Conservation (phyloP, 371 early-diverging fungal genomes). For the Zancudomyces culisetae region DNA sequence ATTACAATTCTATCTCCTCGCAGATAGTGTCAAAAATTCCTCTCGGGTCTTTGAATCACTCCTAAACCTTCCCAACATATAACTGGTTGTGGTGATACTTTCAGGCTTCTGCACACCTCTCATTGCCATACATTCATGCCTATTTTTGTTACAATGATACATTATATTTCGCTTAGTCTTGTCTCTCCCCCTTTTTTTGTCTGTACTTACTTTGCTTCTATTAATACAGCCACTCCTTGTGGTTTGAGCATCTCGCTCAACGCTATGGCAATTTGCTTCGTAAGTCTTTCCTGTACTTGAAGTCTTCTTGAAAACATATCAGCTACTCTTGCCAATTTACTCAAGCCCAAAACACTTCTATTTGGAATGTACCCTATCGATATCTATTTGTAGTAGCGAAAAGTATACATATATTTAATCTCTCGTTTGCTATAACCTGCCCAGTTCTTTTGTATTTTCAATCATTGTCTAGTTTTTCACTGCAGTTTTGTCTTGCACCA, state of each 20-base stretch:
- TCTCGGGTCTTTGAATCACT: constrained; percentile 83
- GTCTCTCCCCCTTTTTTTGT: no score
- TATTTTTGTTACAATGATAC: constrained; percentile 12
- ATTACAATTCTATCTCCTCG: constrained; percentile 19
- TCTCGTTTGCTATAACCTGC: no score
- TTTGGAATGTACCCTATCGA: constrained; percentile 93
- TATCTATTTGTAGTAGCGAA: constrained; percentile 33
- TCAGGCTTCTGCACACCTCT: constrained; percentile 90
- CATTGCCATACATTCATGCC: constrained; percentile 89
- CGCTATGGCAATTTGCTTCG: constrained; percentile 87
- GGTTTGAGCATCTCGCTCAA: constrained; percentile 81
- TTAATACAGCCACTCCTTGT: constrained; percentile 91
- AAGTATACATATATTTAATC: no score
- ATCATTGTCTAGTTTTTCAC: no score
- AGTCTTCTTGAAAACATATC: constrained; percentile 92
- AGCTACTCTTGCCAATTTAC: constrained; percentile 92
- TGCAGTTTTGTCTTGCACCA: no score
- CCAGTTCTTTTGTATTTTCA: no score
- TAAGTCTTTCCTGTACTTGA: constrained; percentile 94
- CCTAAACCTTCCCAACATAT: constrained; percentile 89
- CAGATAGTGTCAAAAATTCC: constrained; percentile 78
- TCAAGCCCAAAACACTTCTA: constrained; percentile 81
- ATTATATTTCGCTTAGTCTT: no score
- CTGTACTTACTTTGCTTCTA: constrained; percentile 81
- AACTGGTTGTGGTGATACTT: constrained; percentile 77